phyloP scores from a whole-genome alignment of 2,329 filamentous ascomycete species.

The Ophiocordyceps camponoti-rufipedis region DNA sequence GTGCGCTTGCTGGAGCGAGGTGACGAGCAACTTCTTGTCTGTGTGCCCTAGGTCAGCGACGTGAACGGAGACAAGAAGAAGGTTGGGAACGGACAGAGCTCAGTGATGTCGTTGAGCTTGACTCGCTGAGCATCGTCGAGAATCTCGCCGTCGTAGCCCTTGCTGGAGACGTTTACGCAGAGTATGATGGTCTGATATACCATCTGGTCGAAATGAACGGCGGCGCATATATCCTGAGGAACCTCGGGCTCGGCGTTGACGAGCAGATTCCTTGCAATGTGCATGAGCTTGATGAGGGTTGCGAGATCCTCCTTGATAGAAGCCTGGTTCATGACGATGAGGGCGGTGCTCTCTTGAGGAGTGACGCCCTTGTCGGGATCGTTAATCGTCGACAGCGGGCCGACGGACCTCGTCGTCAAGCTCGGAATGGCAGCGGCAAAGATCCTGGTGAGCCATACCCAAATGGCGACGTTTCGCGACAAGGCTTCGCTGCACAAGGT shows the following conservation, averaged over 20 bases:
- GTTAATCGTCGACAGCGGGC: constrained; percentile 31
- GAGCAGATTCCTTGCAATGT: constrained; percentile 45
- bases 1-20: constrained; percentile 46
- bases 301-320: constrained; percentile 43
- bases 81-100: constrained; percentile 33
- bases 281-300: constrained; percentile 47
- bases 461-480: constrained; percentile 44
- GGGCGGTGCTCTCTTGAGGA: constrained; percentile 41
- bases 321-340: constrained; percentile 44
- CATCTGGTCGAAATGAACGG: constrained; percentile 46
- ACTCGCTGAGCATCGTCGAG: constrained; percentile 36
- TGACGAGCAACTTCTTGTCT: constrained; percentile 51
- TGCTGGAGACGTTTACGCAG: constrained; percentile 48
- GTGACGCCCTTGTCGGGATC: constrained; percentile 37
- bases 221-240: constrained; percentile 46
- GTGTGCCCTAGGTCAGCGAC: neutral
- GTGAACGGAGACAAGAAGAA: neutral
- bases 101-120: constrained; percentile 44
- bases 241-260: constrained; percentile 47
- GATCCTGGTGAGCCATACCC: constrained; percentile 45
- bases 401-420: constrained; percentile 40
- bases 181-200: constrained; percentile 47
- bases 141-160: constrained; percentile 47
- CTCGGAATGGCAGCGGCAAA: constrained; percentile 43
- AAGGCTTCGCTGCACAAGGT: constrained; percentile 31